Evolutionary conservation across 1,284 basidiomycete species (phyloP).

Genomic region (Cronartium quercuum): DNA sequence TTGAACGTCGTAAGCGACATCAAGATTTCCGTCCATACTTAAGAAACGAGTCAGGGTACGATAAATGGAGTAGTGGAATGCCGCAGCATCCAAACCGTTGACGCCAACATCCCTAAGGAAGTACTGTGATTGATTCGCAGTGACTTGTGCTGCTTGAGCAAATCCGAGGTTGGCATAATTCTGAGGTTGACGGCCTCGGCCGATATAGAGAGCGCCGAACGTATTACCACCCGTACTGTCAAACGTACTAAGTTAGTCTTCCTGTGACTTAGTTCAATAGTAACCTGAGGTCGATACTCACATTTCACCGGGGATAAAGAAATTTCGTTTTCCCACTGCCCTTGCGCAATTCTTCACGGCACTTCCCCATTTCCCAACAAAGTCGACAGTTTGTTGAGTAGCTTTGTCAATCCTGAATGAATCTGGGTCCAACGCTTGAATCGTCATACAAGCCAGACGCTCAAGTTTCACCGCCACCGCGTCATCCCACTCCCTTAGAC

Average conservation of each 20-base stretch:
- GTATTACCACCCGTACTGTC: conserved; percentile 73
- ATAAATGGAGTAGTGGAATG: conserved; percentile 88
- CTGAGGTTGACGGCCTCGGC: conserved; percentile 72
- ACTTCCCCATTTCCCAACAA: conserved; percentile 67
- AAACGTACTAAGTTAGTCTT: not conserved
- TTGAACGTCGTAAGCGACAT: conserved; percentile 74
- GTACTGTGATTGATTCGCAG: conserved; percentile 60
- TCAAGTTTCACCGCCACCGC: conserved; percentile 67
- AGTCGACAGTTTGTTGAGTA: conserved; percentile 77
- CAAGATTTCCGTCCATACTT: conserved; percentile 84
- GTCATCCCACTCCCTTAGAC: conserved; percentile 79
- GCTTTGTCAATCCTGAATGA: conserved; percentile 90
- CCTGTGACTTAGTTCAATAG: not conserved
- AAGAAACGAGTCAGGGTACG: conserved; percentile 73
- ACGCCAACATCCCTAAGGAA: conserved; percentile 65
- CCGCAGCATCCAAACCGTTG: conserved; percentile 66
- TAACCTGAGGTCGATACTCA: not conserved
- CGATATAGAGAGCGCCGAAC: conserved; percentile 76
- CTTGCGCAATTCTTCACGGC: conserved; percentile 66
- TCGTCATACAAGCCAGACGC: conserved; percentile 71
- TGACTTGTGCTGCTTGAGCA: conserved; percentile 58
- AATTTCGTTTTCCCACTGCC: conserved; percentile 69
- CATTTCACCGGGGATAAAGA: conserved; percentile 82
- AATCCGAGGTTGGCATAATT: conserved; percentile 59
- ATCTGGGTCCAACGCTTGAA: conserved; percentile 78